Conservation (phyloP, 78 protist genomes). For the Cavenderia fasciculata region DNA sequence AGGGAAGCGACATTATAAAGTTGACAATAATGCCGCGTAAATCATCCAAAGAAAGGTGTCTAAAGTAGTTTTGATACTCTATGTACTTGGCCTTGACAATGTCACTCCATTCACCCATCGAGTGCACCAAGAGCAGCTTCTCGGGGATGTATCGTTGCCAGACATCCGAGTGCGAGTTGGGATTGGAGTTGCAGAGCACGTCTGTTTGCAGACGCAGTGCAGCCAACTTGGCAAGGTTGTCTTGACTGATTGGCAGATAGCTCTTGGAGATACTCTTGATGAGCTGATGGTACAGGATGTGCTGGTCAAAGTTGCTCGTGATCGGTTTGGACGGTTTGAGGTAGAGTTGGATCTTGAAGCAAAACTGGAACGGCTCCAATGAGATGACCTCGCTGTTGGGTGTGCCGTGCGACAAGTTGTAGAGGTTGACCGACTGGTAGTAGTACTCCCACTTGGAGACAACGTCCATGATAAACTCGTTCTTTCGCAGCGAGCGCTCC, state of each 20-base stretch:
- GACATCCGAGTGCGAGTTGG: slow-evolving; percentile 9
- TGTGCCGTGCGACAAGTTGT: neutral
- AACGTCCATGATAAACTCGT: slow-evolving; percentile 44
- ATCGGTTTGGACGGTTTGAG: slow-evolving; percentile 31
- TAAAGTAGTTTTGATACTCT: neutral
- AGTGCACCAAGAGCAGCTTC: neutral
- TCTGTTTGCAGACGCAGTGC: slow-evolving; percentile 51
- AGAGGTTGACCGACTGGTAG: slow-evolving; percentile 29
- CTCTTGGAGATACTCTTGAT: slow-evolving; percentile 16
- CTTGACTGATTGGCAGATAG: slow-evolving; percentile 7
- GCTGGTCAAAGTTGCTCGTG: slow-evolving; percentile 6
- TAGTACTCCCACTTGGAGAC: slow-evolving; percentile 66
- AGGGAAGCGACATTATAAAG: slow-evolving; percentile 39
- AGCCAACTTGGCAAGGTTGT: slow-evolving; percentile 9
- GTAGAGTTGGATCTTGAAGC: slow-evolving; percentile 51
- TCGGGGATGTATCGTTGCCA: slow-evolving; percentile 73
- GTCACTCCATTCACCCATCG: slow-evolving; percentile 35
- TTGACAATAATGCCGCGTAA: slow-evolving; percentile 3
- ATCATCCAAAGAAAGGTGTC: neutral
- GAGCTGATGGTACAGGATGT: slow-evolving; percentile 25
- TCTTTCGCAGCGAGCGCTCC: slow-evolving; percentile 15
- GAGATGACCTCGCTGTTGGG: slow-evolving; percentile 20
- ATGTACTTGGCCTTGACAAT: neutral
- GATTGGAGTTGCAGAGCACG: neutral
- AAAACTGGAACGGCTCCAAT: slow-evolving; percentile 56